Evolutionary conservation across 2,329 filamentous ascomycete genomes (phyloP).

Genomic region (Mycocentrospora acerina): DNA sequence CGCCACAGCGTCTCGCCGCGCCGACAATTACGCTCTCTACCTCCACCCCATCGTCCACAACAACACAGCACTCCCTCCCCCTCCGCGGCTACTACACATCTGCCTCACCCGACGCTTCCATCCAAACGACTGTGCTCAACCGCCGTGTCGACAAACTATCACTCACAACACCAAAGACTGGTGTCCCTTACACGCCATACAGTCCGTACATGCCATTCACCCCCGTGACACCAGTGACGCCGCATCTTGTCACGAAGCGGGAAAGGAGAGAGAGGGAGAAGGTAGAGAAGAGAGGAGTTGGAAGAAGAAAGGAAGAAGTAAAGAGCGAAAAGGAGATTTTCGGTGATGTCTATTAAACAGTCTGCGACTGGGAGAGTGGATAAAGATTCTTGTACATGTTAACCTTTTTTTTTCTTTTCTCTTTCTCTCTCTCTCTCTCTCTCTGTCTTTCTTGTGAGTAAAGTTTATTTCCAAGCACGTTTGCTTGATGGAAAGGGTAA

Average conservation of each 20-base stretch:
- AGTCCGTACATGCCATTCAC: conserved; percentile 79
- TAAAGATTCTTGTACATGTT: too few relatives aligned
- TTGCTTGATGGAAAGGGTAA: too few relatives aligned
- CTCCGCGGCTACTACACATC: conserved; percentile 36
- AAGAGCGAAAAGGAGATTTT: conserved; percentile 42
- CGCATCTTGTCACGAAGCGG: conserved; percentile 69
- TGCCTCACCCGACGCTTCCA: conserved; percentile 32
- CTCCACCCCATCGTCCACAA: conserved; percentile 14
- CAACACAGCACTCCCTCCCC: conserved; percentile 28
- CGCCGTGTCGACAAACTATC: conserved; percentile 33
- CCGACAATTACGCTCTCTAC: conserved; percentile 13
- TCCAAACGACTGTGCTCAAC: conserved; percentile 49
- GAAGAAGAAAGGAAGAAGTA: conserved; percentile 43
- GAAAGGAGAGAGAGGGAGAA: conserved; percentile 70
- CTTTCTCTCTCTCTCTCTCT: too few relatives aligned
- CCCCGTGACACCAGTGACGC: conserved; percentile 73
- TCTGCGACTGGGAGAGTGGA: too few relatives aligned
- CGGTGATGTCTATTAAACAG: conserved; percentile 36
- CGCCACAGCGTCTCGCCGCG: conserved; percentile 29
- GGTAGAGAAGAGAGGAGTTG: conserved; percentile 62
- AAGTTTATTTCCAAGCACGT: too few relatives aligned
- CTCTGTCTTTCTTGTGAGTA: too few relatives aligned
- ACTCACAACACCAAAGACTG: conserved; percentile 54
- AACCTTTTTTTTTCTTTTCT: too few relatives aligned
- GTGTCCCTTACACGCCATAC: conserved; percentile 69